Evolutionary conservation across 129 eudicot species (phyloP).

Genomic region (Heracleum sosnowskyi): DNA sequence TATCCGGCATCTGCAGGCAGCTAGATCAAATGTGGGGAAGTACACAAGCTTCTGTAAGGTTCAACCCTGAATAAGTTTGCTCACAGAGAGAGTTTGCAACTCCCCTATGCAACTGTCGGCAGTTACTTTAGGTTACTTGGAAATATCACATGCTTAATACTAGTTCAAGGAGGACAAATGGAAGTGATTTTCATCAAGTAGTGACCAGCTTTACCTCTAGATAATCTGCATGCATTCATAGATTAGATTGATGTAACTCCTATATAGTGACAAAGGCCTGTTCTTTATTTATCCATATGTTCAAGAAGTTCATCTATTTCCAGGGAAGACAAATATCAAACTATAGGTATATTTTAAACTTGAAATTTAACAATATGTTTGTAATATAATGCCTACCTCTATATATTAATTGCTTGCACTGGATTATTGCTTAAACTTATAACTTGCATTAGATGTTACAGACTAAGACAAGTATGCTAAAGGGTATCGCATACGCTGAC

Average conservation of each 20-base stretch:
- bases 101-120: background rate
- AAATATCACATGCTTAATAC: background rate
- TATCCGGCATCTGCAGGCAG: no score
- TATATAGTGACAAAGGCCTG: background rate
- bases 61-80: background rate
- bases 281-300: background rate
- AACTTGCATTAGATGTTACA: constrained; percentile 3
- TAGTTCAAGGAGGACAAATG: background rate
- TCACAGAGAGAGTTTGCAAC: no score
- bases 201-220: background rate
- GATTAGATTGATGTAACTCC: background rate
- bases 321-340: no score
- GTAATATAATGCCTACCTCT: background rate
- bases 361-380: background rate
- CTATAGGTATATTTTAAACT: background rate
- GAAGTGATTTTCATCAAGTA: background rate
- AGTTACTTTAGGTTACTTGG: background rate
- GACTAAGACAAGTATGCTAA: background rate
- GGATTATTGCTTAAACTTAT: background rate
- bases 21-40: no score
- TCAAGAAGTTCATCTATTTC: background rate
- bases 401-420: background rate
- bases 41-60: background rate
- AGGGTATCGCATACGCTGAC: background rate
- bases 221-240: background rate